phyloP scores from a whole-genome alignment of 164 flowering plant species.

The Liriodendron chinense region DNA sequence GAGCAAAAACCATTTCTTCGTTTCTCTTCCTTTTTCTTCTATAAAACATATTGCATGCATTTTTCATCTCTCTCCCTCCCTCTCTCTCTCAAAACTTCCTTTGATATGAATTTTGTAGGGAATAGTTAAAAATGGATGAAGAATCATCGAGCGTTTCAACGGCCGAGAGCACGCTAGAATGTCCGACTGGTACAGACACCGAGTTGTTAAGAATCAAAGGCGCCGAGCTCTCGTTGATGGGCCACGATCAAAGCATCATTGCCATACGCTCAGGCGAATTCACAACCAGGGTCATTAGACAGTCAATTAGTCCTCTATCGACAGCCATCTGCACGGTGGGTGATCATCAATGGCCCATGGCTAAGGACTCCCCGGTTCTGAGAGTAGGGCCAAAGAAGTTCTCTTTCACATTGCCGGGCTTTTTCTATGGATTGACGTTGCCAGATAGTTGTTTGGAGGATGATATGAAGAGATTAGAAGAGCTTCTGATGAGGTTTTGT shows the following conservation, averaged over 20 bases:
- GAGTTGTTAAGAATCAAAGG: background rate
- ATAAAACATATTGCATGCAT: background rate
- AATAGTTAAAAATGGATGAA: background rate
- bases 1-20: too few species aligned
- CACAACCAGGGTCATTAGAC: background rate
- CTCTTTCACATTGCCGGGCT: slow-evolving; percentile 18
- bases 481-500: slow-evolving; percentile 8
- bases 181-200: slow-evolving; percentile 6
- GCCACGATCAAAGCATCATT: background rate
- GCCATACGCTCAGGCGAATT: slow-evolving; percentile 15
- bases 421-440: slow-evolving; percentile 17
- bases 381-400: slow-evolving; percentile 12
- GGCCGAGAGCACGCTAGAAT: background rate
- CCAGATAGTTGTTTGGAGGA: slow-evolving; percentile 4
- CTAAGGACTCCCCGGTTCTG: slow-evolving; percentile 15
- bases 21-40: background rate
- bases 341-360: slow-evolving; percentile 21
- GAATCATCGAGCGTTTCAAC: slow-evolving; percentile 5
- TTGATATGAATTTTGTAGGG: background rate
- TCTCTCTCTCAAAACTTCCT: background rate
- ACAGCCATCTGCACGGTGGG: slow-evolving; percentile 15
- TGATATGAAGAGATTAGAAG: background rate
- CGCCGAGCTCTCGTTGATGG: slow-evolving; percentile 10
- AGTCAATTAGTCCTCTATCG: slow-evolving; percentile 3
- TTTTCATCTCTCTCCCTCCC: background rate